Evolutionary conservation across 2,329 filamentous ascomycete genomes (phyloP).

Genomic region (Knoxdaviesia capensis): DNA sequence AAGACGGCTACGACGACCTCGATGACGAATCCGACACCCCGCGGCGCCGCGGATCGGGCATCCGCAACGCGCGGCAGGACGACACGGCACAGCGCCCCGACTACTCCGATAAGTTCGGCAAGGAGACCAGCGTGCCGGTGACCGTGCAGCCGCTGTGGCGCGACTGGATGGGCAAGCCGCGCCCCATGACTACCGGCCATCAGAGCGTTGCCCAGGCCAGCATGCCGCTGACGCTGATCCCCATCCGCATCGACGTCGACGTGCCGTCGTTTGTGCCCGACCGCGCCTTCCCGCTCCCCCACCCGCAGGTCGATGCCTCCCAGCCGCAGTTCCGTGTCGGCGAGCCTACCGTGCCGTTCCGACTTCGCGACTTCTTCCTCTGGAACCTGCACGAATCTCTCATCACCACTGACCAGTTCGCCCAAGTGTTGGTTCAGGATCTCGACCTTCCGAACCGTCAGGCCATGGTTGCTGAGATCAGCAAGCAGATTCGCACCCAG

Average conservation of each 20-base stretch:
- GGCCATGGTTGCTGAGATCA: constrained; percentile 57
- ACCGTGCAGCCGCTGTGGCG: constrained; percentile 80
- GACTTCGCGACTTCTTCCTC: constrained; percentile 84
- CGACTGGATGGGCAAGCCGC: constrained; percentile 78
- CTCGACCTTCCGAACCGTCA: constrained; percentile 68
- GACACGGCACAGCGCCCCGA: constrained; percentile 45
- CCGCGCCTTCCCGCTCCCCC: constrained; percentile 40
- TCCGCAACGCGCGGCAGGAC: constrained; percentile 65
- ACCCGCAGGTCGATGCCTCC: constrained; percentile 40
- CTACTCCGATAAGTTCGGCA: constrained; percentile 57
- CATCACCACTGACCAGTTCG: constrained; percentile 89
- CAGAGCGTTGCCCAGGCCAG: constrained; percentile 46
- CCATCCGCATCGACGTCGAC: constrained; percentile 90
- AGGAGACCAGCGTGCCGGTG: constrained; percentile 61
- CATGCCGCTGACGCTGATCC: constrained; percentile 76
- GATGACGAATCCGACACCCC: constrained; percentile 55
- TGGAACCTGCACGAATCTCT: constrained; percentile 96
- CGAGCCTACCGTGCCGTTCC: constrained; percentile 65
- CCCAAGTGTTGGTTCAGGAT: constrained; percentile 76
- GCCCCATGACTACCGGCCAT: constrained; percentile 31
- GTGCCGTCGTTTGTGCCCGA: constrained; percentile 57
- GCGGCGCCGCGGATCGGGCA: constrained; percentile 59
- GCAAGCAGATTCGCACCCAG: constrained; percentile 84
- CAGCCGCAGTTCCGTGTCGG: constrained; percentile 61
- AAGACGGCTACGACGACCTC: constrained; percentile 77